These are phyloP conservation scores for Paramecium bursaria DNA, from an alignment of 73 alveolate genomes.

Conservation along the genomic window DNA sequence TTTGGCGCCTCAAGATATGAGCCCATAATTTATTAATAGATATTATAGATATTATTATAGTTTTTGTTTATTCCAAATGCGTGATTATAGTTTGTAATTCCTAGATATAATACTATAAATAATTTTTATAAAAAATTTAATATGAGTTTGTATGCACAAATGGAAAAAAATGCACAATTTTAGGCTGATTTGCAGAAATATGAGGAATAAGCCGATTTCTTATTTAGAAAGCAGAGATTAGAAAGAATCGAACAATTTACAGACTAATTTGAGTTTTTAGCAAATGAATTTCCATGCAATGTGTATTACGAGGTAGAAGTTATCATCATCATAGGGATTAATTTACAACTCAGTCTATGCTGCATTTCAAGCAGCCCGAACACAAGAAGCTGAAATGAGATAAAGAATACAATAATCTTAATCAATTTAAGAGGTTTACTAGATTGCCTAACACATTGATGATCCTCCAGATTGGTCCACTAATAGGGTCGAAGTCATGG, in stretches of 20 bases:
- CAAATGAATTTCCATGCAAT: constrained; percentile 70
- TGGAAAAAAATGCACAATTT: constrained; percentile 66
- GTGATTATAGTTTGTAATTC: constrained; percentile 6
- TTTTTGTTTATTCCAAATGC: too few relatives aligned
- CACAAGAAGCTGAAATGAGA: constrained; percentile 60
- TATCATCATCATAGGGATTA: constrained; percentile 64
- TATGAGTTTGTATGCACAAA: constrained; percentile 41
- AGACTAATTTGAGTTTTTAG: constrained; percentile 74
- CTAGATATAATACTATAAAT: constrained; percentile 23
- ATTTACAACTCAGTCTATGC: constrained; percentile 53
- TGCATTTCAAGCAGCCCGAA: constrained; percentile 76
- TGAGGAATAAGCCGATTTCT: constrained; percentile 67
- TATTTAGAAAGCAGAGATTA: constrained; percentile 68
- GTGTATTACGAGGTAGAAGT: constrained; percentile 72
- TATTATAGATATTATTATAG: too few relatives aligned
- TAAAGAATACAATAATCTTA: constrained; percentile 73
- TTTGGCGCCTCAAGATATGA: constrained; percentile 28
- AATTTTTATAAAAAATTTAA: background rate
- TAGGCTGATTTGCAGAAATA: constrained; percentile 76
- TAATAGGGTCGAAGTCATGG: constrained; percentile 77
- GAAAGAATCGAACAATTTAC: constrained; percentile 77
- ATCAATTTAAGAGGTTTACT: constrained; percentile 71
- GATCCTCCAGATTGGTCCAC: constrained; percentile 78
- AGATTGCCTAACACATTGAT: constrained; percentile 74
- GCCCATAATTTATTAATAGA: too few relatives aligned